Conservation (phyloP, 2,329 filamentous ascomycete genomes). For the Cadophora malorum region DNA sequence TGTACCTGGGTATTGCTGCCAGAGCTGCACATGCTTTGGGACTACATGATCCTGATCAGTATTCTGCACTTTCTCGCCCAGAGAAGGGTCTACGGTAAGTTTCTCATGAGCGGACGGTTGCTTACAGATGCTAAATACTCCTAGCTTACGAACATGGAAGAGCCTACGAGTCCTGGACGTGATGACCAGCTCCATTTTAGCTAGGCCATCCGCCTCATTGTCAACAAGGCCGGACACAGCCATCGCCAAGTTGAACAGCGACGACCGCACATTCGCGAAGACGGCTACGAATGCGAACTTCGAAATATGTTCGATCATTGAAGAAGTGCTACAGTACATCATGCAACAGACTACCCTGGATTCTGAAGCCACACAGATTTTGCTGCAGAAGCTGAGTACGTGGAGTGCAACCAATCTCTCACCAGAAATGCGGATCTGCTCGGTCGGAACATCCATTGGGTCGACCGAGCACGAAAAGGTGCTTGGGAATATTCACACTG, state of each 20-base stretch:
- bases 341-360: slow-evolving; percentile 2
- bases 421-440: slow-evolving; percentile 2
- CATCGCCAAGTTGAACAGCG: neutral
- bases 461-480: slow-evolving; percentile 13
- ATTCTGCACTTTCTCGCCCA: slow-evolving; percentile 14
- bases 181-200: slow-evolving; percentile 29
- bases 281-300: slow-evolving; percentile 11
- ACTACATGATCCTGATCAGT: slow-evolving; percentile 38
- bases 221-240: neutral
- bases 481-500: slow-evolving; percentile 31
- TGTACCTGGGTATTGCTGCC: slow-evolving; percentile 49
- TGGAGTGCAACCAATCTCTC: slow-evolving; percentile 7
- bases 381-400: slow-evolving; percentile 4
- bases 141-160: slow-evolving; percentile 31
- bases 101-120: too few species aligned
- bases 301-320: slow-evolving; percentile 18
- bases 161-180: slow-evolving; percentile 30
- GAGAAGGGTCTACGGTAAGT: slow-evolving; percentile 16
- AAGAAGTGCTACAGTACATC: slow-evolving; percentile 15
- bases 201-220: slow-evolving; percentile 16
- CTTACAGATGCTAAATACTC: neutral
- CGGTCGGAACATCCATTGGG: slow-evolving; percentile 7
- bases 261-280: neutral
- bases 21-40: slow-evolving; percentile 48
- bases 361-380: neutral